Evolutionary conservation across 1,139 yeast genomes (phyloP).

Genomic region (Yamadazyma songkhlaensis): DNA sequence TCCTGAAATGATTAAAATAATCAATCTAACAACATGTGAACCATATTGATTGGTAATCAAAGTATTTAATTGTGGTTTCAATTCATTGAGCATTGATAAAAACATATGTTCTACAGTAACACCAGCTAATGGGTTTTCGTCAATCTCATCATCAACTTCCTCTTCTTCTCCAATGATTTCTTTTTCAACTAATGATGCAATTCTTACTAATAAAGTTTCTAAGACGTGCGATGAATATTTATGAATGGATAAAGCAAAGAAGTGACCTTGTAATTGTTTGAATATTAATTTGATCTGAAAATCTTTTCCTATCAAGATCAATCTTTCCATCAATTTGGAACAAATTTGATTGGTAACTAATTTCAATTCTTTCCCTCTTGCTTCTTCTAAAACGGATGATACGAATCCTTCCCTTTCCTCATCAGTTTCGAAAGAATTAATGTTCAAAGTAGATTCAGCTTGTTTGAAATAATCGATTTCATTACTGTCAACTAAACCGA

Average conservation of each 20-base stretch:
- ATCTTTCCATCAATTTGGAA: constrained; percentile 86
- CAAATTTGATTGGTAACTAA: constrained; percentile 93
- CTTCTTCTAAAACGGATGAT: constrained; percentile 77
- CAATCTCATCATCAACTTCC: constrained; percentile 30
- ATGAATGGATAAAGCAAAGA: constrained; percentile 75
- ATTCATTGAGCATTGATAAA: constrained; percentile 62
- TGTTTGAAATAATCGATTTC: constrained; percentile 90
- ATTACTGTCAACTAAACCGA: constrained; percentile 79
- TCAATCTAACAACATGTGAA: constrained; percentile 78
- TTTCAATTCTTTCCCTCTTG: constrained; percentile 86
- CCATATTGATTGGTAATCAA: constrained; percentile 80
- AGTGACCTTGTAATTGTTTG: constrained; percentile 66
- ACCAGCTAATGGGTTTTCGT: constrained; percentile 24
- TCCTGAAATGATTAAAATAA: constrained; percentile 72
- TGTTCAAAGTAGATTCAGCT: constrained; percentile 82
- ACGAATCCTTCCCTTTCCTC: constrained; percentile 78
- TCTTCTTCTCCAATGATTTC: constrained; percentile 46
- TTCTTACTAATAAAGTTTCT: constrained; percentile 77
- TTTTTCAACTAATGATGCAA: constrained; percentile 74
- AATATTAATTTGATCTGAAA: constrained; percentile 65
- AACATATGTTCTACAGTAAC: constrained; percentile 61
- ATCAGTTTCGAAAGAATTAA: constrained; percentile 70
- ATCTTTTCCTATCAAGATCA: constrained; percentile 65
- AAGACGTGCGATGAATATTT: constrained; percentile 93
- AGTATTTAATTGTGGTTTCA: constrained; percentile 53